phyloP scores from a whole-genome alignment of 164 flowering plant species.

The Platanus orientalis region DNA sequence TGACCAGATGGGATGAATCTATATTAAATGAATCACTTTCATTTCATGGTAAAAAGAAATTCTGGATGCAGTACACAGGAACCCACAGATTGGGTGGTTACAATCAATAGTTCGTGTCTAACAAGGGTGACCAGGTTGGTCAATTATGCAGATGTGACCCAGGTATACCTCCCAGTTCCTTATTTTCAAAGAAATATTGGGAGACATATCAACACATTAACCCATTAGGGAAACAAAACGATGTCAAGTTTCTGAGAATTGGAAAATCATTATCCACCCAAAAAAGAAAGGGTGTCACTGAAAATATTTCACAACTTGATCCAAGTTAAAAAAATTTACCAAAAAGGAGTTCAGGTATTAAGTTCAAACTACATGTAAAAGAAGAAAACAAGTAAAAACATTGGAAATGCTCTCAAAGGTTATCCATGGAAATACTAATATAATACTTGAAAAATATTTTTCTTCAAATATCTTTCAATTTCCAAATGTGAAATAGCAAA shows the following conservation, averaged over 20 bases:
- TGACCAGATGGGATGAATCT: neutral
- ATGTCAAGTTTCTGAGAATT: neutral
- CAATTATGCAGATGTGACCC: neutral
- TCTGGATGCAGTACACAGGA: too few species aligned
- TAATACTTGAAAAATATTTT: neutral
- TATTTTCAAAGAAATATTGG: neutral
- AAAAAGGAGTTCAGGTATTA: too few species aligned
- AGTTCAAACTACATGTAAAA: too few species aligned
- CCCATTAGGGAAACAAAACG: neutral
- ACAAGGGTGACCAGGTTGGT: too few species aligned
- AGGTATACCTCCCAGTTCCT: neutral
- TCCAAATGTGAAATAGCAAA: slow-evolving; percentile 3
- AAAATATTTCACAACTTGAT: too few species aligned
- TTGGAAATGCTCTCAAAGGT: neutral
- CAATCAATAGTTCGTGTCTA: too few species aligned
- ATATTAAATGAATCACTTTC: too few species aligned
- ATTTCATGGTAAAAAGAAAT: neutral
- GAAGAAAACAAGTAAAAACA: neutral
- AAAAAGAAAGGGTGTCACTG: too few species aligned
- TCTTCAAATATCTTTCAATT: neutral
- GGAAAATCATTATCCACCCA: too few species aligned
- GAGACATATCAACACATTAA: neutral
- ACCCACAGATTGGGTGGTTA: too few species aligned
- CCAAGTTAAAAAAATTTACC: too few species aligned
- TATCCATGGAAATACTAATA: neutral